Evolutionary conservation across 257 asterid species (phyloP), one percentile per base, ranked within the genome.

Genomic region (Catharanthus roseus): DNA sequence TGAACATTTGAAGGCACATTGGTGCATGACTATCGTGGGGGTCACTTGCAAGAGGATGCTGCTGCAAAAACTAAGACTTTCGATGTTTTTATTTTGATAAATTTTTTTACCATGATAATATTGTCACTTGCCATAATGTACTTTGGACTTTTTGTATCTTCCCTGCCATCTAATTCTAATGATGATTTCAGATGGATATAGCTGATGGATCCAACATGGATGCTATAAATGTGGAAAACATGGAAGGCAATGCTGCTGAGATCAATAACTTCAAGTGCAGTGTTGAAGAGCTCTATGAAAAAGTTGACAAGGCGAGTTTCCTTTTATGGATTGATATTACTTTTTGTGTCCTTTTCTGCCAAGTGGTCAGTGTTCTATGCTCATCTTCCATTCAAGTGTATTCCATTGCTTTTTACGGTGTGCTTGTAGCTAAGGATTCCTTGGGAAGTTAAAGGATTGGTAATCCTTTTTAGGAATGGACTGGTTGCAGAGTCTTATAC

Each of bases 231-330:
- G 67, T 41, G 26, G 77, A 29, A 55, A 72, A 65, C n/a, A 41
- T 16, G 65, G 81, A 73, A 45, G 84, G 82, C 50, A 63, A 53
- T 79, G 81, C 67, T 64, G 81, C 71, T 54, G 88, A 76, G 75
- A 76, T 64, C 57, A 86, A 81, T 74, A 77, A 76, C 67, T 74
- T 83, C 82, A 85, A 79, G 81, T 72, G 39, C 67, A 80, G 78
- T 76, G 83, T 90, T 55, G 91, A 87, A 77, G 92, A 85, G 72
- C 83, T 93, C 54, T 70, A 55, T 72, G 10, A 71, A 50, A 84
- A 72, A 69, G 95, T 89, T 72, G 88, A 84, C 65, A 63, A 77
- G 74, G 98, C 90, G 77, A 80, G 86, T 71, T 66, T 64, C 47
- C 56, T 74, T 68, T 19, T 68, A 63, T 76, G 51, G 33, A 68